Conservation (phyloP, 2,329 filamentous ascomycete species). For the Alternaria consortialis region DNA sequence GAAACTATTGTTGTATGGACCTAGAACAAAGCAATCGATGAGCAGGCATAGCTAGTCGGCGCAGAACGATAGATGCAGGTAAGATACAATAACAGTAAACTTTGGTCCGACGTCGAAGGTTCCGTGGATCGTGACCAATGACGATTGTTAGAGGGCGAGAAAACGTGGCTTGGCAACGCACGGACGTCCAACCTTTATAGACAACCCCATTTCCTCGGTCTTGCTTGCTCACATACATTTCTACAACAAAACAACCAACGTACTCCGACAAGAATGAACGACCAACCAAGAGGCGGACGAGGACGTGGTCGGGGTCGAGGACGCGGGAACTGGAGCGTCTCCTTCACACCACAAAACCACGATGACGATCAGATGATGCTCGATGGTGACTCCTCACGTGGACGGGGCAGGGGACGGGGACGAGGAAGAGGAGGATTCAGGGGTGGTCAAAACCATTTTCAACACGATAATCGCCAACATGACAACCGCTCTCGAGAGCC, state of each 20-base stretch:
- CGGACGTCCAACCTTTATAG: slow-evolving; percentile 17
- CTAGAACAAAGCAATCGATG: not conserved
- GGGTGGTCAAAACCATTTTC: slow-evolving; percentile 23
- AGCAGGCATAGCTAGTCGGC: not conserved
- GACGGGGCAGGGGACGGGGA: slow-evolving; percentile 29
- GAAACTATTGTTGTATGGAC: not conserved
- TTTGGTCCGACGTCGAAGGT: slow-evolving; percentile 5
- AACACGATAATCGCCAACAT: slow-evolving; percentile 55
- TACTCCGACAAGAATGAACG: slow-evolving; percentile 12
- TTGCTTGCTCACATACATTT: slow-evolving; percentile 1
- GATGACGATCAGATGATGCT: slow-evolving; percentile 26
- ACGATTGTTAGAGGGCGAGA: not conserved
- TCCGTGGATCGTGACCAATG: slow-evolving; percentile 10
- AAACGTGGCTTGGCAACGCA: slow-evolving; percentile 23
- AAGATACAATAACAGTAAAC: not conserved
- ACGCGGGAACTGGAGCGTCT: slow-evolving; percentile 18
- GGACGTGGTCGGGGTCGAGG: slow-evolving; percentile 31
- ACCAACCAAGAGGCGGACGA: slow-evolving; percentile 22
- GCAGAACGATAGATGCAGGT: not conserved
- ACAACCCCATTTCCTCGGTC: slow-evolving; percentile 2
- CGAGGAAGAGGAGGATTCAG: slow-evolving; percentile 24
- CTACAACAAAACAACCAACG: slow-evolving; percentile 8
- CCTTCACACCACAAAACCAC: slow-evolving; percentile 9
- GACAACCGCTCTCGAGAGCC: slow-evolving; percentile 74
- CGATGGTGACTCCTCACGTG: slow-evolving; percentile 21